Percentiles rank a stretch among this genome's conserved stretches.
Conservation (phyloP, 345 rosid species). For the Melaleuca quinquenervia region DNA sequence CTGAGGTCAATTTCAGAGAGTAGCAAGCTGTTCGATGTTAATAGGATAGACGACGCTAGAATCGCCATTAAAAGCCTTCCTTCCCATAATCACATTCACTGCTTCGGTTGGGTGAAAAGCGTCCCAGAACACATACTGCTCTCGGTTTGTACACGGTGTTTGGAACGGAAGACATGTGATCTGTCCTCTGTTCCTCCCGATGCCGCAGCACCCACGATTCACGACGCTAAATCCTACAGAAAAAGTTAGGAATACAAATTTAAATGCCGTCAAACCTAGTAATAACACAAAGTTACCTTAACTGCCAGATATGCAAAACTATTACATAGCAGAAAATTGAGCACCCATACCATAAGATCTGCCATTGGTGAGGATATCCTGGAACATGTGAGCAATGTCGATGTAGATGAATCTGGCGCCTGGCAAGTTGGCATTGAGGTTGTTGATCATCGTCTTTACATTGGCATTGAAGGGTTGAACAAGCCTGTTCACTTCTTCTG, state of each 20-base stretch:
- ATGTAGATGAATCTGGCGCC: constrained; percentile 53
- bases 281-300: neutral
- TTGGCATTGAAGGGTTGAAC: constrained; percentile 71
- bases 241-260: neutral
- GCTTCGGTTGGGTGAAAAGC: constrained; percentile 95
- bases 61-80: constrained; percentile 63
- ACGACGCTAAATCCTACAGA: constrained; percentile 56
- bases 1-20: neutral
- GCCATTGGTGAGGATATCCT: constrained; percentile 43
- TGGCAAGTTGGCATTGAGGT: constrained; percentile 53
- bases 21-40: constrained; percentile 71
- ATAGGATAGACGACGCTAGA: constrained; percentile 47
- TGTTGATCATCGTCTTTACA: constrained; percentile 64
- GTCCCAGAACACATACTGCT: constrained; percentile 82
- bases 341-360: constrained; percentile 41
- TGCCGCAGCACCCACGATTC: constrained; percentile 84
- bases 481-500: constrained; percentile 70
- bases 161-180: constrained; percentile 91
- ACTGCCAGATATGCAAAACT: neutral
- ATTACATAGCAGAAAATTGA: neutral
- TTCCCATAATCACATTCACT: constrained; percentile 73
- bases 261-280: neutral
- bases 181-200: constrained; percentile 81
- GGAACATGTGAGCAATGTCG: constrained; percentile 45
- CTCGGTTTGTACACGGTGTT: constrained; percentile 68